These are phyloP conservation scores for Penicillium sp. DNA, from an alignment of 2,329 filamentous ascomycete genomes.

Conservation along the genomic window DNA sequence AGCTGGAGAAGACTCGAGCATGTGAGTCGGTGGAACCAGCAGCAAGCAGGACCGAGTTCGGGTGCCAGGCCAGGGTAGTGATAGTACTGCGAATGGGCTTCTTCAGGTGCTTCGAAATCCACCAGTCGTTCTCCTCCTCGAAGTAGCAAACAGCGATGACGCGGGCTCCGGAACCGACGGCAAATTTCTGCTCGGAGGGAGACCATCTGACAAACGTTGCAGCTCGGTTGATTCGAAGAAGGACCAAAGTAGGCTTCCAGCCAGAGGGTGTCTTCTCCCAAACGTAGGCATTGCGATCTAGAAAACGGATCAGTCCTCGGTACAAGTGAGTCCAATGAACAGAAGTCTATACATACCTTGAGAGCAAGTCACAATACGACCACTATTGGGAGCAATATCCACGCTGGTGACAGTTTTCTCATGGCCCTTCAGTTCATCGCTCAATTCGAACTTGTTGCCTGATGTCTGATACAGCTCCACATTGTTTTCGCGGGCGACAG, in stretches of 20 bases:
- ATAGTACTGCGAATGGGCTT: constrained; percentile 98
- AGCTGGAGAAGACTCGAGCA: constrained; percentile 89
- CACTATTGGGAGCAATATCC: constrained; percentile 86
- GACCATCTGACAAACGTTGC: constrained; percentile 98
- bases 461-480: constrained; percentile 82
- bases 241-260: constrained; percentile 95
- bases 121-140: constrained; percentile 99
- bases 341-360: constrained; percentile 63
- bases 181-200: constrained; percentile 94
- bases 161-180: constrained; percentile 91
- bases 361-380: constrained; percentile 95
- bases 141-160: constrained; percentile 98
- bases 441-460: constrained; percentile 75
- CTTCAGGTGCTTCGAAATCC: constrained; percentile 99
- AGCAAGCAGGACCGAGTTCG: constrained; percentile 91
- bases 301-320: neutral
- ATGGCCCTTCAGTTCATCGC: constrained; percentile 92
- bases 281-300: constrained; percentile 95
- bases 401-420: constrained; percentile 97
- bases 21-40: constrained; percentile 97
- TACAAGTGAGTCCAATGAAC: neutral
- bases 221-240: constrained; percentile 94
- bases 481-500: constrained; percentile 84
- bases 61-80: constrained; percentile 93
- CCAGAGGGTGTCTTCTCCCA: constrained; percentile 92